Percentiles rank a stretch among this genome's conserved stretches.
Conservation (phyloP, 2,329 filamentous ascomycete genomes). For the Botryotinia calthae region DNA sequence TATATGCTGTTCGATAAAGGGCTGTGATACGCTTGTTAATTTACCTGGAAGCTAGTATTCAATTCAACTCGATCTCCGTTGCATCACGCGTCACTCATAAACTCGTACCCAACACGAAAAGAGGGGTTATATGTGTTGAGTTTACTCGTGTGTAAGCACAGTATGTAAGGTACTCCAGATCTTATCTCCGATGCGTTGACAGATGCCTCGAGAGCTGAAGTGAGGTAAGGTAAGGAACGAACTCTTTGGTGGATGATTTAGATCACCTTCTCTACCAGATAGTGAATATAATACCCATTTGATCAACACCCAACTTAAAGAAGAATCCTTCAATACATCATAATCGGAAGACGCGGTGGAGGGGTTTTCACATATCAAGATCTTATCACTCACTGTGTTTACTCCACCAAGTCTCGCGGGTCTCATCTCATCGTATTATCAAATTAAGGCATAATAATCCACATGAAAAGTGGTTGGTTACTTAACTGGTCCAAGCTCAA, state of each 20-base stretch:
- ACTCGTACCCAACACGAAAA: background rate
- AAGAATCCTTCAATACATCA: background rate
- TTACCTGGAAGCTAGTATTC: background rate
- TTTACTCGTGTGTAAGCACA: background rate
- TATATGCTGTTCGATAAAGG: background rate
- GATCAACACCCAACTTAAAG: background rate
- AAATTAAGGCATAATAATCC: background rate
- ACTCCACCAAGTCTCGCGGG: background rate
- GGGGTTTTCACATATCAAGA: background rate
- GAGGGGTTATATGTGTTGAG: background rate
- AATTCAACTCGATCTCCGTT: background rate
- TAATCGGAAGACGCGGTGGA: background rate
- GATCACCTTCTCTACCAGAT: background rate
- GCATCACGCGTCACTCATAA: background rate
- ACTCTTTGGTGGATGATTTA: background rate
- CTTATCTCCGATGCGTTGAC: background rate
- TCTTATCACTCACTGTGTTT: background rate
- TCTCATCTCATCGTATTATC: background rate
- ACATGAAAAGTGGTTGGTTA: background rate
- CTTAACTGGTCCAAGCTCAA: background rate
- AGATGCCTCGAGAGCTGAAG: background rate
- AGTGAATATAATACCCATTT: background rate
- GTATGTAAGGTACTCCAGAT: slow-evolving; percentile 4
- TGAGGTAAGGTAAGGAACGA: background rate
- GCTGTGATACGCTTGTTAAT: background rate